A percentile compares a stretch with the other conserved stretches of the same genome.
Evolutionary conservation across 73 alveolate genomes (phyloP).

Genomic region (Durusdinium trenchii): DNA sequence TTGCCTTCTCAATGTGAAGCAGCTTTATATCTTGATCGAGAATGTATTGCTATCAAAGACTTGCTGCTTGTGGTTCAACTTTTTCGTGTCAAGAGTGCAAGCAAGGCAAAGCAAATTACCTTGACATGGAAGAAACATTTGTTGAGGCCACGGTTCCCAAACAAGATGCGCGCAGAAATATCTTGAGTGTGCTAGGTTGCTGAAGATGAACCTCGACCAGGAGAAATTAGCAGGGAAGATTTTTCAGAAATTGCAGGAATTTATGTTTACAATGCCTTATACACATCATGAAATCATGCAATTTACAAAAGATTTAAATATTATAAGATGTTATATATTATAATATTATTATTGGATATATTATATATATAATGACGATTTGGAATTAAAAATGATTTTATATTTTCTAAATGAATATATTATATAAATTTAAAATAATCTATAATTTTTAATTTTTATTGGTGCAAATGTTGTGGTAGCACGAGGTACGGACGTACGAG

Average conservation of each 20-base stretch:
- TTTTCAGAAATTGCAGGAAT: constrained; percentile 28
- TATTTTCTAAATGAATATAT: too few species aligned
- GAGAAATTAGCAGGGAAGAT: constrained; percentile 43
- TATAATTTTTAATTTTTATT: not conserved
- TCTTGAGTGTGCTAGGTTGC: not conserved
- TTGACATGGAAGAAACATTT: constrained; percentile 42
- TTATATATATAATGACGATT: too few species aligned
- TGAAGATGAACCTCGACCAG: constrained; percentile 54
- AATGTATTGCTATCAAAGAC: not conserved
- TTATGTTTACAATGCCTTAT: constrained; percentile 15
- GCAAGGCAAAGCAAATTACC: not conserved
- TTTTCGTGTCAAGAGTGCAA: not conserved
- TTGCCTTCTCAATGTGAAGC: not conserved
- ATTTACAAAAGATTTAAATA: too few species aligned
- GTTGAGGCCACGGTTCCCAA: constrained; percentile 12
- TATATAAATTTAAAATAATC: too few species aligned
- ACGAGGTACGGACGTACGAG: too few species aligned
- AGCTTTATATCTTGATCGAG: not conserved
- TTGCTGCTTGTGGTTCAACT: not conserved
- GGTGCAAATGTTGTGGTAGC: too few species aligned
- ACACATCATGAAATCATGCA: not conserved
- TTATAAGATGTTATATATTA: too few species aligned
- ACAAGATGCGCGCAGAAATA: too few species aligned
- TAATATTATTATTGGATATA: too few species aligned
- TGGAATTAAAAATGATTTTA: too few species aligned